phyloP scores from a whole-genome alignment of 805 yeast genomes.

The Yarrowia alimentaria region DNA sequence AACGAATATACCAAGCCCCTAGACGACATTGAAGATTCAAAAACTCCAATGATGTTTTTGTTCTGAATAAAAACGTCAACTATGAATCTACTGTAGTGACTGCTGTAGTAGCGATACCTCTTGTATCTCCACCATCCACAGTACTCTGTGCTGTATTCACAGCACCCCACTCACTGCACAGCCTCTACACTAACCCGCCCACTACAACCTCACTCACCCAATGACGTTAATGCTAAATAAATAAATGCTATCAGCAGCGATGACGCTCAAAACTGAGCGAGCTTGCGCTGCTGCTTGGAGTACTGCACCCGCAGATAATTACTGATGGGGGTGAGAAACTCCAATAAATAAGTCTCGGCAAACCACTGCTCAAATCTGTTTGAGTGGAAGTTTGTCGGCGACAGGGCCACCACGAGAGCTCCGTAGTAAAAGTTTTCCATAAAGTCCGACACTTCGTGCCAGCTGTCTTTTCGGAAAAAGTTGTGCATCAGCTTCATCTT shows the following conservation, averaged over 20 bases:
- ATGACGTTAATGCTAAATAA: too few species aligned
- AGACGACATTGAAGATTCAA: too few species aligned
- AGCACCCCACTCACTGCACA: too few species aligned
- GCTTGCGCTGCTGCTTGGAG: not conserved
- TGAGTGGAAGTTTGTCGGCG: slow-evolving; percentile 3
- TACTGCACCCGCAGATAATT: slow-evolving; percentile 13
- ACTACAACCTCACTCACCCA: too few species aligned
- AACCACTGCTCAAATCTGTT: slow-evolving; percentile 6
- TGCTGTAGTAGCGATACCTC: too few species aligned
- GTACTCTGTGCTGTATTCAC: too few species aligned
- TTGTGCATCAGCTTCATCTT: slow-evolving; percentile 2
- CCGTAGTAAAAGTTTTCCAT: slow-evolving; percentile 20
- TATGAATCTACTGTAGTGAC: too few species aligned
- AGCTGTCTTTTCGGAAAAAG: slow-evolving; percentile 15
- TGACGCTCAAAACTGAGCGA: not conserved
- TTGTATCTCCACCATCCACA: too few species aligned
- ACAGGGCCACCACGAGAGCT: slow-evolving; percentile 12
- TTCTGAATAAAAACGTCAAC: too few species aligned
- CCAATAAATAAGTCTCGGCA: slow-evolving; percentile 16
- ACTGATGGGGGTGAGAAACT: slow-evolving; percentile 10
- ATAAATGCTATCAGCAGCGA: too few species aligned
- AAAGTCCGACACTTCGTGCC: slow-evolving; percentile 12
- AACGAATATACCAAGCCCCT: slow-evolving; percentile 10
- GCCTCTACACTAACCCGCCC: too few species aligned
- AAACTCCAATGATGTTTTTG: too few species aligned